Percentiles rank a stretch among this genome's conserved stretches.
Conservation (phyloP, 208 protist genomes). For the Wallacemonas sp. region DNA sequence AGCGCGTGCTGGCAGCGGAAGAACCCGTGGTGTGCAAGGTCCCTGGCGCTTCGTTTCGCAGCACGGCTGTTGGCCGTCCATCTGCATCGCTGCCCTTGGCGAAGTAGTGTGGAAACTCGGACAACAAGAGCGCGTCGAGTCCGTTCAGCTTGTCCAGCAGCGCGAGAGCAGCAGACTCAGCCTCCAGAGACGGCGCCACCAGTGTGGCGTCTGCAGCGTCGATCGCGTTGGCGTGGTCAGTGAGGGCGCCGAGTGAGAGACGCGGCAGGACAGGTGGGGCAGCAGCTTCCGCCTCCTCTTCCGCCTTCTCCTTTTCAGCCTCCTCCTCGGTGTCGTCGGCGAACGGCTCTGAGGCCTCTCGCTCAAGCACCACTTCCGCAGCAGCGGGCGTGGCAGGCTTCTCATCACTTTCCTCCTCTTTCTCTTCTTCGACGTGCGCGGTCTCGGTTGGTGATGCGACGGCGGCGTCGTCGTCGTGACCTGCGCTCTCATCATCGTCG, state of each 20-base stretch:
- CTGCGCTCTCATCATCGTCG: neutral
- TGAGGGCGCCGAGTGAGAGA: constrained; percentile 1
- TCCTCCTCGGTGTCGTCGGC: no score
- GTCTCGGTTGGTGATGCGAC: no score
- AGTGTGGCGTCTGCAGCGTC: neutral
- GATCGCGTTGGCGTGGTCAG: neutral
- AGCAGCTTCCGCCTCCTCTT: no score
- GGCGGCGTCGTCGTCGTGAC: no score
- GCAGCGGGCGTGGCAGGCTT: no score
- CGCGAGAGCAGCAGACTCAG: neutral
- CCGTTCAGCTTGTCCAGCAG: constrained; percentile 39
- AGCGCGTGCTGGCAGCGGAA: neutral
- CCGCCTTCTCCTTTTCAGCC: no score
- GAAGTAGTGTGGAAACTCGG: constrained; percentile 37
- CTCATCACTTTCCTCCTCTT: neutral
- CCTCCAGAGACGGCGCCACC: neutral
- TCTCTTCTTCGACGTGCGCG: neutral
- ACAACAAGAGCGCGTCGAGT: constrained; percentile 39
- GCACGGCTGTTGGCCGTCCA: constrained; percentile 24
- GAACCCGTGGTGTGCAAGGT: neutral
- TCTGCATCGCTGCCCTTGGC: constrained; percentile 23
- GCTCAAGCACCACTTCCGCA: no score
- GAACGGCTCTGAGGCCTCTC: no score
- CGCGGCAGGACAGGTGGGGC: neutral
- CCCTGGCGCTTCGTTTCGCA: neutral